Evolutionary conservation across 1,284 basidiomycete species (phyloP).

Genomic region (Rhizoctonia solani): DNA sequence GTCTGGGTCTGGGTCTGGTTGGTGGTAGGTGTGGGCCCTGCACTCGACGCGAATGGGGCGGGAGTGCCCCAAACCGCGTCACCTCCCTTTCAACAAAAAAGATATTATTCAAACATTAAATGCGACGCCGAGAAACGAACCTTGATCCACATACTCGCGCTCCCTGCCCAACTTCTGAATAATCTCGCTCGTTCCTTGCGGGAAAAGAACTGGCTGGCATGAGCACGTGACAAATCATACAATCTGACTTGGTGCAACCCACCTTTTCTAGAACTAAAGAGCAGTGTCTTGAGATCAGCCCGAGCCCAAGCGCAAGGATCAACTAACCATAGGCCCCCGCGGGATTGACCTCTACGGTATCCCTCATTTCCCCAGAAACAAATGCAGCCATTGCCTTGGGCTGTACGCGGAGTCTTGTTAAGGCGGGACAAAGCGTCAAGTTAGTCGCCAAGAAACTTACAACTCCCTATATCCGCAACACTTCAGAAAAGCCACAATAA

Average conservation of each 20-base stretch:
- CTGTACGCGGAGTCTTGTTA: constrained; percentile 48
- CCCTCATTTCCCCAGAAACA: constrained; percentile 92
- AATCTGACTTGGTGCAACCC: neutral
- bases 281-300: neutral
- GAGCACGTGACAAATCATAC: neutral
- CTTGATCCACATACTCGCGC: constrained; percentile 93
- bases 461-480: constrained; percentile 57
- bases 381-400: constrained; percentile 96
- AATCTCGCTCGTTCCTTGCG: constrained; percentile 86
- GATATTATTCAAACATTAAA: constrained; percentile 7
- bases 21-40: constrained; percentile 41
- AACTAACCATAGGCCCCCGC: constrained; percentile 75
- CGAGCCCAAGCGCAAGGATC: neutral
- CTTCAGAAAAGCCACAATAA: neutral
- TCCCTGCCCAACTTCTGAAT: constrained; percentile 95
- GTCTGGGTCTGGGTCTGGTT: constrained; percentile 5
- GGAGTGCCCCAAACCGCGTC: constrained; percentile 86
- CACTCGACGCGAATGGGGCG: constrained; percentile 43
- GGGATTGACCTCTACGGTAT: constrained; percentile 91
- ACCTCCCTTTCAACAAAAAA: constrained; percentile 60
- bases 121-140: constrained; percentile 46
- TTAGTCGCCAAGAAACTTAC: too few species aligned
- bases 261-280: constrained; percentile 66
- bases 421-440: too few species aligned
- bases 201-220: constrained; percentile 70